Conservation (phyloP, 768 basidiomycete genomes). For the Rhodotorula taiwanensis region DNA sequence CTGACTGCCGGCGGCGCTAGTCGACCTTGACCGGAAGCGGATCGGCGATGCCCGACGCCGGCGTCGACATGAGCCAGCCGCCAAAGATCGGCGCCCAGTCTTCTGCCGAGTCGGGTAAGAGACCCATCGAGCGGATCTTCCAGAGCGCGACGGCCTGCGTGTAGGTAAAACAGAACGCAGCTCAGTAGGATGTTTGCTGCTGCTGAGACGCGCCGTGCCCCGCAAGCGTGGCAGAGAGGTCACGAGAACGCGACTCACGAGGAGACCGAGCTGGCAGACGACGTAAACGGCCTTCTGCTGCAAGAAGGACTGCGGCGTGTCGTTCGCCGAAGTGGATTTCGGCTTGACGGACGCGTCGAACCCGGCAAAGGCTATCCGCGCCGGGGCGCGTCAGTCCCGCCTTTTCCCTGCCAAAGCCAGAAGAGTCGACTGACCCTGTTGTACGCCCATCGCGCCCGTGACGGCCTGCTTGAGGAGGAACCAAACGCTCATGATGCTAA, state of each 20-base stretch:
- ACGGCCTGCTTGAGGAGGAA: constrained; percentile 39
- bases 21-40: not conserved
- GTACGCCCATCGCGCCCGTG: constrained; percentile 32
- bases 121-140: constrained; percentile 40
- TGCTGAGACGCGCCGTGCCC: too few relatives aligned
- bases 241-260: constrained; percentile 9
- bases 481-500: constrained; percentile 40
- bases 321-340: not conserved
- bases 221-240: too few relatives aligned
- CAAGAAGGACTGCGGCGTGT: constrained; percentile 4
- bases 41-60: not conserved
- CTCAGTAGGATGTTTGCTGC: too few relatives aligned
- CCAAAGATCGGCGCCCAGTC: constrained; percentile 37
- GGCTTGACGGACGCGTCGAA: constrained; percentile 7
- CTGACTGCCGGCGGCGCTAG: too few relatives aligned
- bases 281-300: constrained; percentile 38
- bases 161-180: not conserved
- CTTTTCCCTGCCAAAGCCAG: too few relatives aligned
- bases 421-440: constrained; percentile 30
- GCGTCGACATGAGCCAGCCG: not conserved
- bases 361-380: constrained; percentile 27
- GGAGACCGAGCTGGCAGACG: constrained; percentile 36
- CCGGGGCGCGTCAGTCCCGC: too few relatives aligned
- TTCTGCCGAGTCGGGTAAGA: constrained; percentile 35
- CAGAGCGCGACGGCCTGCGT: constrained; percentile 37